Evolutionary conservation across 352 stramenopile genomes (phyloP), one percentile per base, ranked within the genome.

Genomic region (Phytophthora podocarpi): DNA sequence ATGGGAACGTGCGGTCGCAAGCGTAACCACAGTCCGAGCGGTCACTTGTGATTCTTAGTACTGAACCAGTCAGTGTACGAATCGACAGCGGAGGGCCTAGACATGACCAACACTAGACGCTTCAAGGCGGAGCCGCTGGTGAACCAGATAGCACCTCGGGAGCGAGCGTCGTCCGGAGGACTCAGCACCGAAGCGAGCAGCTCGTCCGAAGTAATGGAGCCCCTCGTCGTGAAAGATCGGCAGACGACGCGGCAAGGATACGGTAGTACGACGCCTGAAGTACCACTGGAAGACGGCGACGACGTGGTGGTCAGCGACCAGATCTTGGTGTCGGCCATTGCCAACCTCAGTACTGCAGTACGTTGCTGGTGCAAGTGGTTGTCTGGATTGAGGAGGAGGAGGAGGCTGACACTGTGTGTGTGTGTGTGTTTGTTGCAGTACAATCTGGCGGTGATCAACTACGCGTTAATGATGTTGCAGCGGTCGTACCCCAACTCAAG

Each of bases 271-370:
- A 61, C 40, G 9, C n/a, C 35, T 20, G 41, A 62, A 24, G 39
- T 52, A 18, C 10, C 37, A 53, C 31, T 42, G 12, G 18, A 36
- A 40, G 52, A 43, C 7, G 31, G 9, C 3, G n/a, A 54, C n/a
- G 36, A 56, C 12, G 60, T 34, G 31, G 42, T 61, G 23, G 56
- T 82, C 6, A 83, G 71, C 63, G 64, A 80, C 45, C 61, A 70
- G 51, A 62, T 85, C 37, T 49, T 88, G 34, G 84, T 93, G 11
- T 93, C 84, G 15, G 80, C 84, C 9, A 73, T 91, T n/a, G 85
- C 82, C 16, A 93, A 93, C 61, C 80, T 93, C 47, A 93, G 85
- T 60, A 89, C 85, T 15, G 82, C 82, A 21, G 81, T 91, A 73
- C 23, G 80, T 73, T 30, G 24, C 8, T 34, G 5, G 11, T 47